These are phyloP conservation scores for Exophiala bonariae DNA, from an alignment of 2,329 filamentous ascomycete species.

Conservation along the genomic window DNA sequence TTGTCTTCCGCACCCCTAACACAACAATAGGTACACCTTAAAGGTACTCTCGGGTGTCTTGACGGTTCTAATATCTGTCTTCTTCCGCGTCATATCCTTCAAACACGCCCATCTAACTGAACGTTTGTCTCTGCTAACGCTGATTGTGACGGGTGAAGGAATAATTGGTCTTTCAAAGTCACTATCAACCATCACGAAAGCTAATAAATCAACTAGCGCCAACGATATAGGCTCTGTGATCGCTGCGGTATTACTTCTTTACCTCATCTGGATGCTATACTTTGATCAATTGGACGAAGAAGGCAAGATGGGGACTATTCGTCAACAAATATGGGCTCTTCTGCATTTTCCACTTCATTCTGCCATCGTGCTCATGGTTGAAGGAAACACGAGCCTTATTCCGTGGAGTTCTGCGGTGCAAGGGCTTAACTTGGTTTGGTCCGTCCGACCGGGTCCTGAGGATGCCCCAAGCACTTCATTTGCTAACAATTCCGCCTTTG, in stretches of 20 bases:
- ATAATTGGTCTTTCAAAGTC: constrained; percentile 53
- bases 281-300: constrained; percentile 54
- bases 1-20: not conserved
- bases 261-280: constrained; percentile 64
- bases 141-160: constrained; percentile 67
- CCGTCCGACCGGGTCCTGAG: not conserved
- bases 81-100: constrained; percentile 60
- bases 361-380: constrained; percentile 61
- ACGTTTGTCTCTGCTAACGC: constrained; percentile 62
- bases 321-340: constrained; percentile 54
- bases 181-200: constrained; percentile 4
- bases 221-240: not conserved
- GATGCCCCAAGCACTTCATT: not conserved
- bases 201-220: not conserved
- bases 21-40: not conserved
- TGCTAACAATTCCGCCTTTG: not conserved
- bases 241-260: constrained; percentile 16
- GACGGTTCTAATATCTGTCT: constrained; percentile 54
- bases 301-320: constrained; percentile 50
- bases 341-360: constrained; percentile 65
- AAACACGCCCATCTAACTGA: constrained; percentile 63
- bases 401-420: constrained; percentile 2
- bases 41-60: constrained; percentile 37
- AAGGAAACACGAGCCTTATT: constrained; percentile 41
- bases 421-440: not conserved